Base-by-base conservation (phyloP, 148 eudicot genomes). In the Rhododendron kiyosumense region DNA sequence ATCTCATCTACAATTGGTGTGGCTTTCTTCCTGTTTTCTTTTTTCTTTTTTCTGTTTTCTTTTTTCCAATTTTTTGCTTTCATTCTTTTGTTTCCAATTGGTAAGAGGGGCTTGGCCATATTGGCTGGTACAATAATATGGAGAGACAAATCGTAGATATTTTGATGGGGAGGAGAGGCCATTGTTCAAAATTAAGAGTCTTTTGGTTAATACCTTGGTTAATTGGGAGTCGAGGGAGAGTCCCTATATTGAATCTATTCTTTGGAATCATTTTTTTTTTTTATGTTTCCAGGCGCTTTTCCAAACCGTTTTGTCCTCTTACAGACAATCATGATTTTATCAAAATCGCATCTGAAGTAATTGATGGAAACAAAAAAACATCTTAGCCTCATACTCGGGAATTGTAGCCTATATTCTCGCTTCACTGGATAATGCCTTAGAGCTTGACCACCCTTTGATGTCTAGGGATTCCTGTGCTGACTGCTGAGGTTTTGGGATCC, bases 401-500 rank as follows among this genome's bases (percentile, higher is more conserved):
- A 48, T 26, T 13, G 8, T 4, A 10, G 1, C 46, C 48, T 79
- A 15, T 30, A 4, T 45, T 81, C 84, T 89, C 14, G 88, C 85
- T 83, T 34, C 88, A 20, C 86, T 84, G 14, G 83, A 81, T 3
- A 80, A 83, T 51, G n/a, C 34, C 6, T 28, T 84, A 6, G 88
- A 84, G 76, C 85, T 89, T 7, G 13, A n/a, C 30, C 30, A 65
- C 30, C 30, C 30, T 65, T 9, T 65, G 13, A 65, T 24, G 11
- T 63, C 69, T 7, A 8, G n/a, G 28, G 28, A 7, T 7, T n/a
- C 84, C 71, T 74, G 86, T 26, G 26, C 36, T 13, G 79, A 86
- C 85, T 34, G 26, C 36, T 13, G 82, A 86, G 73, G 84, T 90
- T 78, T 82, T 86, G 86, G 90, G 90, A 49, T 90, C 85, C 30